These are phyloP conservation scores for Solanum gandarillasii DNA, from an alignment of 257 asterid species.

Conservation along the genomic window DNA sequence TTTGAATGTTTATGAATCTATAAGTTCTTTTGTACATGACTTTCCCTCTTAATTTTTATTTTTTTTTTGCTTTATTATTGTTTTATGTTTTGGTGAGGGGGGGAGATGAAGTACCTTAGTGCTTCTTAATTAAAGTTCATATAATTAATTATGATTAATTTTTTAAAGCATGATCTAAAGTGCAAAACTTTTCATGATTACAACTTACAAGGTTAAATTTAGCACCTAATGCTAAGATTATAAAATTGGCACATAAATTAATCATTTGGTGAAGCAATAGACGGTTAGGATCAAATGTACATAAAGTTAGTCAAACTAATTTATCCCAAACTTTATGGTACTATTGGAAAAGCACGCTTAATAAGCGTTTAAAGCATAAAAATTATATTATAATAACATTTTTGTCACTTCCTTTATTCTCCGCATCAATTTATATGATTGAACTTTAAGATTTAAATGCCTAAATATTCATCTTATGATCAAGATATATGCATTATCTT, in stretches of 20 bases:
- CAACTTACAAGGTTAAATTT: not conserved
- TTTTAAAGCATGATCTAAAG: not conserved
- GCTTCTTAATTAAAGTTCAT: not conserved
- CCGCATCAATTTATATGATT: not conserved
- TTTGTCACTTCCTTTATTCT: not conserved
- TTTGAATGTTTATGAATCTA: not conserved
- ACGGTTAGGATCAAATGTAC: constrained; percentile 11
- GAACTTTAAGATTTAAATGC: not conserved
- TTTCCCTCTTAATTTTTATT: not conserved
- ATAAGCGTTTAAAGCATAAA: not conserved
- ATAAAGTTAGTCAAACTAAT: constrained; percentile 20
- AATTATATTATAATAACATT: constrained; percentile 2
- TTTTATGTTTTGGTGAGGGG: not conserved
- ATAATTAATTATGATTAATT: not conserved
- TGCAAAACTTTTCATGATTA: not conserved
- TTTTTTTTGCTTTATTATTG: not conserved
- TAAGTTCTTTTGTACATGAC: not conserved
- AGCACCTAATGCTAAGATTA: not conserved
- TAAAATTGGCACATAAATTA: constrained; percentile 4
- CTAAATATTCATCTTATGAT: not conserved
- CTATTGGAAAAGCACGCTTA: not conserved
- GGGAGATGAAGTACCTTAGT: not conserved
- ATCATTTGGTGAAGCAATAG: constrained; percentile 20
- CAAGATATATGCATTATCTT: no score
- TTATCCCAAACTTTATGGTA: constrained; percentile 7